phyloP scores from a whole-genome alignment of 1,139 yeast species.

The Magnusiomyces starmeri region DNA sequence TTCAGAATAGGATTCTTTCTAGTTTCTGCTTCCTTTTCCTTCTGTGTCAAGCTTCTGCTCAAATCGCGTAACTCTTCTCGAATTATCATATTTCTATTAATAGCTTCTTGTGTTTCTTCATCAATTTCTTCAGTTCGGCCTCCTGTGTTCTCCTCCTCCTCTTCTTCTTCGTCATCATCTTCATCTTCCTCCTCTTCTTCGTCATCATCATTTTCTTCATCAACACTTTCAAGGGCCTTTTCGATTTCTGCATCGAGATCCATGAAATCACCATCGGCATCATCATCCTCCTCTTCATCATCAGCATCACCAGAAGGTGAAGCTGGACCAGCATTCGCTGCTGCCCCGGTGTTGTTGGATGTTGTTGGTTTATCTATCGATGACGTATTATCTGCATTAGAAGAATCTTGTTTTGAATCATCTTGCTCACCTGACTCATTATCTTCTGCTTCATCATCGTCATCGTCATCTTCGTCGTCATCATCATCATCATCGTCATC shows the following conservation, averaged over 20 bases:
- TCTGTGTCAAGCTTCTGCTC: slow-evolving; percentile 69
- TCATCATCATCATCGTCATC: slow-evolving; percentile 28
- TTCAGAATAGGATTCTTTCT: slow-evolving; percentile 85
- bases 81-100: slow-evolving; percentile 68
- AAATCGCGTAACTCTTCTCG: slow-evolving; percentile 82
- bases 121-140: slow-evolving; percentile 38
- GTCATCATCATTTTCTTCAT: slow-evolving; percentile 14
- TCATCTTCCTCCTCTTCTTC: slow-evolving; percentile 8
- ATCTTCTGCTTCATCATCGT: slow-evolving; percentile 19
- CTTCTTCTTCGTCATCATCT: slow-evolving; percentile 11
- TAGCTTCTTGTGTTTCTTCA: slow-evolving; percentile 37
- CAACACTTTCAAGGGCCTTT: slow-evolving; percentile 3
- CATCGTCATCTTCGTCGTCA: slow-evolving; percentile 25
- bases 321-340: neutral
- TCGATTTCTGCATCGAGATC: slow-evolving; percentile 2
- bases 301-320: neutral
- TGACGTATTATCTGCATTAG: neutral
- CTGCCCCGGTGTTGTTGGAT: neutral
- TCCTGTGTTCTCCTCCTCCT: slow-evolving; percentile 34
- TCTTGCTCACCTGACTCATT: slow-evolving; percentile 32
- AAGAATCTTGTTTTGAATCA: neutral
- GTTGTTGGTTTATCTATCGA: neutral
- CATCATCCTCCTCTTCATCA: slow-evolving; percentile 1
- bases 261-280: slow-evolving; percentile 1
- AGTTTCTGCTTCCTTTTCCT: slow-evolving; percentile 62